phyloP scores from a whole-genome alignment of 2,329 filamentous ascomycete species.

The Penicillium sp. region DNA sequence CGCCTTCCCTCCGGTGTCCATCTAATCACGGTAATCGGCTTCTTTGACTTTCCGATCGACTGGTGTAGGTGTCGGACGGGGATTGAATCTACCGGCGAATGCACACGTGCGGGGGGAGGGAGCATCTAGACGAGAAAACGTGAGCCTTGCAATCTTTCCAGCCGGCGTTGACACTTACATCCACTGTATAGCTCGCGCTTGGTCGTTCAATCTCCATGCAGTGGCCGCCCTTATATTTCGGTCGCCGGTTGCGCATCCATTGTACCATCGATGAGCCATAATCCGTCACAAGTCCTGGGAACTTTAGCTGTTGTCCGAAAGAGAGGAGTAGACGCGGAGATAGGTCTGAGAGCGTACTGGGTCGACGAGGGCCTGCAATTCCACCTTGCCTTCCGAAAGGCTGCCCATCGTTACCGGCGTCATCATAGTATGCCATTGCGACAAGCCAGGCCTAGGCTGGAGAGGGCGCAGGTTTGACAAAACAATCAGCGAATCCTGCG shows the following conservation, averaged over 20 bases:
- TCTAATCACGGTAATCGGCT: slow-evolving; percentile 93
- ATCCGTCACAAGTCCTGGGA: slow-evolving; percentile 82
- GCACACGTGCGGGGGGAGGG: slow-evolving; percentile 76
- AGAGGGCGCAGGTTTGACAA: slow-evolving; percentile 21
- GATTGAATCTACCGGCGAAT: slow-evolving; percentile 81
- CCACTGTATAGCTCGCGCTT: slow-evolving; percentile 85
- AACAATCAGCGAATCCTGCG: slow-evolving; percentile 20
- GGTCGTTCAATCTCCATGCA: slow-evolving; percentile 81
- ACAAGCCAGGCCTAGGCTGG: slow-evolving; percentile 16
- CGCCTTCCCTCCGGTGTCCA: slow-evolving; percentile 97
- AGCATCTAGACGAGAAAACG: slow-evolving; percentile 67
- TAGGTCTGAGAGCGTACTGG: slow-evolving; percentile 36
- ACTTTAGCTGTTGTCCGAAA: slow-evolving; percentile 22
- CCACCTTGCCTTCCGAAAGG: slow-evolving; percentile 38
- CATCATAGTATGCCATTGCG: slow-evolving; percentile 47
- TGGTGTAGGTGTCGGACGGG: slow-evolving; percentile 96
- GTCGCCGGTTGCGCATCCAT: slow-evolving; percentile 84
- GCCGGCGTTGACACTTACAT: slow-evolving; percentile 63
- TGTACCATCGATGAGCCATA: slow-evolving; percentile 89
- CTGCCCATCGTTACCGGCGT: slow-evolving; percentile 41
- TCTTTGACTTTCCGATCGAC: slow-evolving; percentile 98
- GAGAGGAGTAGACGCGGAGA: not conserved
- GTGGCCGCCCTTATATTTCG: slow-evolving; percentile 73
- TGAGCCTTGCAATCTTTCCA: not conserved
- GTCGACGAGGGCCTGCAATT: slow-evolving; percentile 45